A percentile compares a stretch with the other conserved stretches of the same genome.
These are phyloP conservation scores for Komagataella mondaviorum DNA, from an alignment of 805 yeast genomes.

Conservation along the genomic window DNA sequence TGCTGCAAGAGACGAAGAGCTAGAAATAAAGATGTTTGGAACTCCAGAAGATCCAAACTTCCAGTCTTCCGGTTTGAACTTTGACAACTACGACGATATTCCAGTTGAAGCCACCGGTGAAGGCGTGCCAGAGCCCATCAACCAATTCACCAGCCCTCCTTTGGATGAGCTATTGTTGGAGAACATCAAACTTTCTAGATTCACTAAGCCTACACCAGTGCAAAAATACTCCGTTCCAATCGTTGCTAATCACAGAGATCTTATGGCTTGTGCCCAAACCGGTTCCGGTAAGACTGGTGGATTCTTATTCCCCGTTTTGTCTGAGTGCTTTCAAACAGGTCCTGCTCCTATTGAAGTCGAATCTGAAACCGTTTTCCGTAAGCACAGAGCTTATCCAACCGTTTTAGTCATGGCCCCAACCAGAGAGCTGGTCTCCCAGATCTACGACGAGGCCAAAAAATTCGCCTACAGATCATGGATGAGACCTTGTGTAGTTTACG, in stretches of 20 bases:
- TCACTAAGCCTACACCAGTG: conserved; percentile 92
- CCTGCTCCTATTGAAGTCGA: conserved; percentile 50
- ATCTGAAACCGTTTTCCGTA: conserved; percentile 25
- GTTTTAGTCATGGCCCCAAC: conserved; percentile 96
- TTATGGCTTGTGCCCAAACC: conserved; percentile 93
- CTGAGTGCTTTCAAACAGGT: conserved; percentile 80
- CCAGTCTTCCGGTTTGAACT: conserved; percentile 95
- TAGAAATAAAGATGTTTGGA: conserved; percentile 81
- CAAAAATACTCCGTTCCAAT: conserved; percentile 86
- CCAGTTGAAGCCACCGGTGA: conserved; percentile 98
- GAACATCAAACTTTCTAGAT: conserved; percentile 80
- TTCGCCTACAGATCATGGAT: conserved; percentile 98
- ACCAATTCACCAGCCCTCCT: conserved; percentile 83
- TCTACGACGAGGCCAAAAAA: conserved; percentile 89
- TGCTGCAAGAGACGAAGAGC: conserved; percentile 51
- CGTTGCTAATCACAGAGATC: conserved; percentile 53
- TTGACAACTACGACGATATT: conserved; percentile 96
- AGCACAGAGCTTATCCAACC: conserved; percentile 84
- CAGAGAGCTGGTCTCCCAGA: conserved; percentile 96
- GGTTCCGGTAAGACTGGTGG: conserved; percentile 99
- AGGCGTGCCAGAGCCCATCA: conserved; percentile 86
- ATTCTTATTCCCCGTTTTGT: conserved; percentile 92
- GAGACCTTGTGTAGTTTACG: conserved; percentile 89
- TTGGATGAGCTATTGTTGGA: conserved; percentile 75
- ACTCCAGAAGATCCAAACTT: conserved; percentile 54